Base-by-base conservation (phyloP, 352 stramenopile genomes). In the Thalassiosira exigua region DNA sequence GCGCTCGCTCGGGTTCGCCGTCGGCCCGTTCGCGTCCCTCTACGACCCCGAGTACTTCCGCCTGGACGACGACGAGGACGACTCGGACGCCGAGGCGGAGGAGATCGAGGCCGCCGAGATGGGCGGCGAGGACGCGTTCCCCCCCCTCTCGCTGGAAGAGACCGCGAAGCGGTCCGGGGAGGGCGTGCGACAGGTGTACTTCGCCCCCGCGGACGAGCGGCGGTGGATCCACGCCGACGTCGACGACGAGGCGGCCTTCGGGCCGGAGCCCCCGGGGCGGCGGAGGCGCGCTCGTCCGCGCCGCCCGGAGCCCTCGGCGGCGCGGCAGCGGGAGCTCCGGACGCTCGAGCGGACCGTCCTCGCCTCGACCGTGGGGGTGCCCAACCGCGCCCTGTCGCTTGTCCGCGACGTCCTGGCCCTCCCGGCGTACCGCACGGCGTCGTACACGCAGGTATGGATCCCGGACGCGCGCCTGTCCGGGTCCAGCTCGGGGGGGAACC, bases 381-480 rank as follows among this genome's bases (percentile, higher is more conserved):
- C 88, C 4, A 82, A 90, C 73, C 85, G 88, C 36, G 83, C 88
- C 3, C 48, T 93, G 24, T 90, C 85, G 0, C 65, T 93, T 0
- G 91, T 91, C 83, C 60, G 85, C 26, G 85, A 92, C 73, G 78
- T 92, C 11, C 67, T 93, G 36, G 85, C 88, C 0, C 46, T 92
- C 14, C 88, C 88, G 14, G 41, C 79, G 9, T 93, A 90, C 75
- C 79, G 85, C 14, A 92, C 85, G 30, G 76, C 75, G 27, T 84
- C 84, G 7, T 91, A 93, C 57, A 92, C 83, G 17, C 85, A 93
- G 81, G 82, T 93, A 48, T 93, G 85, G 88, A 92, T 93, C 36
- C 88, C 85, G 5, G 42, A 89, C 71, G 88, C 88, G 12, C 77
- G 90, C 54, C 73, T 89, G 73, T 89, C 86, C 21, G 88, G 88